Evolutionary conservation across 768 basidiomycete genomes (phyloP).

Genomic region (Leccinum broughii): DNA sequence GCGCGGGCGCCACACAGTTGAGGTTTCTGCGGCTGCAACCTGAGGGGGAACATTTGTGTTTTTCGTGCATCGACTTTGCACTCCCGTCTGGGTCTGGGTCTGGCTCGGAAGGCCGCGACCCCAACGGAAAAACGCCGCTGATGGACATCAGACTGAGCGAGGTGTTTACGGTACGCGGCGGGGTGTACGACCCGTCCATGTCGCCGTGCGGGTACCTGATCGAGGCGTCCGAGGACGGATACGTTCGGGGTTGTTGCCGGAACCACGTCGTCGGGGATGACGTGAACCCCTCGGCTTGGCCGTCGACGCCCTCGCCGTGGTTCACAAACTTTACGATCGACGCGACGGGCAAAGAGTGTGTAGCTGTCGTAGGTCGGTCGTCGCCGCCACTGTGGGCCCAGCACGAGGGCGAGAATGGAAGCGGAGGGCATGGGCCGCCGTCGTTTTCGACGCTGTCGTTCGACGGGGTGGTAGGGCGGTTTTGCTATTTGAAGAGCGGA

Average conservation of each 20-base stretch:
- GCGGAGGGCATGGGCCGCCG: background rate
- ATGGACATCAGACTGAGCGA: background rate
- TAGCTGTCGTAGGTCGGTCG: background rate
- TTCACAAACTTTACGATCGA: background rate
- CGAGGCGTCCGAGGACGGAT: conserved; percentile 7
- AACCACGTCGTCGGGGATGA: background rate
- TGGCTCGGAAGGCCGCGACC: background rate
- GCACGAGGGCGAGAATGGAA: background rate
- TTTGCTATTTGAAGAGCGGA: background rate
- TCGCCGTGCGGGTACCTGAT: conserved; percentile 1
- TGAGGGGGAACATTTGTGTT: background rate
- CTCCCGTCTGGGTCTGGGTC: background rate
- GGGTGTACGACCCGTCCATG: background rate
- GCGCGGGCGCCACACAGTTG: background rate
- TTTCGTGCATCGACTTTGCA: conserved; percentile 3
- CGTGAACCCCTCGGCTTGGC: background rate
- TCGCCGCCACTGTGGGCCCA: background rate
- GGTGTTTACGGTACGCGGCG: conserved; percentile 1
- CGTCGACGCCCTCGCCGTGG: no score
- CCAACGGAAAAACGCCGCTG: background rate
- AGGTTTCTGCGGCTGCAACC: conserved; percentile 3
- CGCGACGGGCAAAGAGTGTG: background rate
- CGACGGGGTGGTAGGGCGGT: background rate
- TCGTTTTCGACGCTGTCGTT: background rate
- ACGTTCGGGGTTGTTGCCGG: conserved; percentile 6